These are phyloP conservation scores for Physcia stellaris DNA, from an alignment of 495 filamentous ascomycete genomes.

Conservation along the genomic window DNA sequence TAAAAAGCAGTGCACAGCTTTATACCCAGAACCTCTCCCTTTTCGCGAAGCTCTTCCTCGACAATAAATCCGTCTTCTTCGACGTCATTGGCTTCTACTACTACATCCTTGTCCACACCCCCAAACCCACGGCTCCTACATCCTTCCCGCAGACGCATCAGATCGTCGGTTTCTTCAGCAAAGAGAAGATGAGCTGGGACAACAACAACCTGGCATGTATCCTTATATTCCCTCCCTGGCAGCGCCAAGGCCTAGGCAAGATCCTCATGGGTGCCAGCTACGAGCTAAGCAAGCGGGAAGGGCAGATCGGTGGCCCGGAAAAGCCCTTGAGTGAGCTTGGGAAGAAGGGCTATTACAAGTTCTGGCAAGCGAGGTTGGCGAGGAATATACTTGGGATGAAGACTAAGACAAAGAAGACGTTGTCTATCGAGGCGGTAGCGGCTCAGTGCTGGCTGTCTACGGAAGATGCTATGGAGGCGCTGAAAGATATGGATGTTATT, in stretches of 20 bases:
- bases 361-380: constrained; percentile 71
- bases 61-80: constrained; percentile 97
- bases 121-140: constrained; percentile 26
- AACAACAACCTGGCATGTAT: constrained; percentile 98
- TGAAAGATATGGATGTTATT: constrained; percentile 64
- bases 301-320: constrained; percentile 80
- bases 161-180: constrained; percentile 92
- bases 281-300: constrained; percentile 76
- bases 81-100: constrained; percentile 92
- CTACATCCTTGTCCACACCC: constrained; percentile 66
- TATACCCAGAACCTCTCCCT: constrained; percentile 93
- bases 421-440: constrained; percentile 44
- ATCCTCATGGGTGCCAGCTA: constrained; percentile 89
- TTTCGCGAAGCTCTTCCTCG: constrained; percentile 95
- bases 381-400: constrained; percentile 40
- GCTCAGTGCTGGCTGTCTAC: constrained; percentile 62
- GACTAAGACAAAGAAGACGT: constrained; percentile 21
- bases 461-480: constrained; percentile 68
- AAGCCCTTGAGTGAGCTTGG: constrained; percentile 81
- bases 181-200: constrained; percentile 98
- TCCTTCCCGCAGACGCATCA: constrained; percentile 26
- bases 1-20: constrained; percentile 40
- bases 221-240: constrained; percentile 89
- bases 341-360: constrained; percentile 61
- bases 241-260: constrained; percentile 74